Percentiles rank a stretch among this genome's conserved stretches.
These are phyloP conservation scores for Chlamydomonas applanata DNA, from an alignment of 139 green algal genomes.

Conservation along the genomic window DNA sequence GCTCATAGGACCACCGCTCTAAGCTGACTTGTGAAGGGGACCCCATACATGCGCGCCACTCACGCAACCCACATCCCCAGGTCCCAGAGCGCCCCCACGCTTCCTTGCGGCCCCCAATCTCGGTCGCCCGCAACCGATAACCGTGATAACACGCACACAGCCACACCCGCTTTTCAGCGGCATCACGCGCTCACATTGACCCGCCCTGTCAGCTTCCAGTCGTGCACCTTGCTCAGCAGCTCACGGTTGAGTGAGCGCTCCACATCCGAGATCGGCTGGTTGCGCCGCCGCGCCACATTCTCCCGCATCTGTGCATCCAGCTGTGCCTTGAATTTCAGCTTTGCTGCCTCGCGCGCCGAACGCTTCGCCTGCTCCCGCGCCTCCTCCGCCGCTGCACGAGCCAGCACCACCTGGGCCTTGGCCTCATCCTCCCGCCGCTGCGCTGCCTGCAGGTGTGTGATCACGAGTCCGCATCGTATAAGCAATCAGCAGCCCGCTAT, in stretches of 20 bases:
- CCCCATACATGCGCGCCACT: too few relatives aligned
- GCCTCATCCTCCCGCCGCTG: constrained; percentile 3
- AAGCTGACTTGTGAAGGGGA: too few relatives aligned
- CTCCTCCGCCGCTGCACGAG: constrained; percentile 6
- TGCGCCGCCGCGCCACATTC: constrained; percentile 11
- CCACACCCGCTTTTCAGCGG: too few relatives aligned
- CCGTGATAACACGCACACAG: too few relatives aligned
- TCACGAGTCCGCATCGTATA: too few relatives aligned
- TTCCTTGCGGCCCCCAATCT: background rate
- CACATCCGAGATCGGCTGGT: constrained; percentile 11
- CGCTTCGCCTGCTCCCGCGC: constrained; percentile 18
- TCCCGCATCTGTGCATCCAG: constrained; percentile 37
- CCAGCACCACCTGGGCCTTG: constrained; percentile 13
- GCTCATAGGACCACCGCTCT: too few relatives aligned
- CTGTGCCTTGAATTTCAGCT: constrained; percentile 18
- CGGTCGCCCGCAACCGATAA: too few relatives aligned
- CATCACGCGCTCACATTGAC: background rate
- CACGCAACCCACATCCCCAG: too few relatives aligned
- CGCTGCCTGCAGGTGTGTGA: background rate
- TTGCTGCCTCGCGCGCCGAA: constrained; percentile 2
- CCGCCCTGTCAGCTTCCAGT: background rate
- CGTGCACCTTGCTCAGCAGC: background rate
- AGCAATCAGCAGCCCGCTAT: too few relatives aligned
- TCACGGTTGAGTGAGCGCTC: constrained; percentile 11
- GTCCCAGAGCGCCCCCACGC: background rate